phyloP scores from a whole-genome alignment of 2,329 filamentous ascomycete species.

The Apiospora saccharicola region DNA sequence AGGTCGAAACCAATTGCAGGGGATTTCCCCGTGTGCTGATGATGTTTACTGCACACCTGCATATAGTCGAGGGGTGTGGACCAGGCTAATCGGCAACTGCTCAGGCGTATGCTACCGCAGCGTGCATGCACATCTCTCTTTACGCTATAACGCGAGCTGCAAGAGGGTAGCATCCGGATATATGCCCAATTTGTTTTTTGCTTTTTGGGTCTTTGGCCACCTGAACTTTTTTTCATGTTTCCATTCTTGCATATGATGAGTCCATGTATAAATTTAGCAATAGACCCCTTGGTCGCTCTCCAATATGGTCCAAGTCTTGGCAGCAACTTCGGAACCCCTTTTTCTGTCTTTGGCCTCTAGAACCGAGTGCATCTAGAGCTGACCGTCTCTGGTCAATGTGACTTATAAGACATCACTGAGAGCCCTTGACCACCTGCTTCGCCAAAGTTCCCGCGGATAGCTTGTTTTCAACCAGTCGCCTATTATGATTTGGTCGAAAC shows the following conservation, averaged over 20 bases:
- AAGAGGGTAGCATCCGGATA: slow-evolving; percentile 3
- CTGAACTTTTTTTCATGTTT: not conserved
- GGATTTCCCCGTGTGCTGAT: not conserved
- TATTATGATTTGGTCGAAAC: slow-evolving; percentile 36
- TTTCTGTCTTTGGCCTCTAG: not conserved
- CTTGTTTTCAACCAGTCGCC: not conserved
- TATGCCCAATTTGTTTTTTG: slow-evolving; percentile 13
- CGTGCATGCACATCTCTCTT: slow-evolving; percentile 3
- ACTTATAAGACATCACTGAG: not conserved
- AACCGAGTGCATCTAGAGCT: not conserved
- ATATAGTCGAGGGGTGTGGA: slow-evolving; percentile 17
- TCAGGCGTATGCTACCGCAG: slow-evolving; percentile 6
- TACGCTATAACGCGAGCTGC: slow-evolving; percentile 14
- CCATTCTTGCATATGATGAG: not conserved
- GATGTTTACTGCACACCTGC: not conserved
- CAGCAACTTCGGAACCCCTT: slow-evolving; percentile 29
- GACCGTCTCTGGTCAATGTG: not conserved
- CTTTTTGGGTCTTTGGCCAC: not conserved
- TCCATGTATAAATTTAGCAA: slow-evolving; percentile 1
- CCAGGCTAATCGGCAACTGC: slow-evolving; percentile 1
- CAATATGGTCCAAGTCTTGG: slow-evolving; percentile 27
- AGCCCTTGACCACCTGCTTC: not conserved
- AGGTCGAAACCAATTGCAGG: slow-evolving; percentile 1
- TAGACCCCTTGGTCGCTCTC: slow-evolving; percentile 20
- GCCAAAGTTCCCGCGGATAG: not conserved